Percentiles rank a stretch among this genome's conserved stretches.
Conservation (phyloP, 2,329 filamentous ascomycete genomes). For the Xylariaceae sp. region DNA sequence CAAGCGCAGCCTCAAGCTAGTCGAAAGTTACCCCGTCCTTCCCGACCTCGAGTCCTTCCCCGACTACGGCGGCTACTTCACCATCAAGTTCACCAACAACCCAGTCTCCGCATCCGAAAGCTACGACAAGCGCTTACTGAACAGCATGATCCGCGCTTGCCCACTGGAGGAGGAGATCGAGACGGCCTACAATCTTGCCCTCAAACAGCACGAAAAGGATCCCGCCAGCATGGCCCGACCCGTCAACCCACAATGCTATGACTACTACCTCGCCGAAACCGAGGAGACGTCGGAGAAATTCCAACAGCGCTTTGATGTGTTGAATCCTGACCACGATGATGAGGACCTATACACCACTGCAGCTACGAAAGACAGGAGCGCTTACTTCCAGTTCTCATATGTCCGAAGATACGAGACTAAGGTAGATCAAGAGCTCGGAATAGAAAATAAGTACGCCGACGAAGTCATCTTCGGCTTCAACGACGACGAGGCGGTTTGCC, state of each 20-base stretch:
- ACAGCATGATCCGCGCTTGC: conserved; percentile 58
- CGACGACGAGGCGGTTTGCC: conserved; percentile 43
- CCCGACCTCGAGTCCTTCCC: conserved; percentile 67
- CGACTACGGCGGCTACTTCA: conserved; percentile 65
- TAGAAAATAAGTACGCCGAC: conserved; percentile 59
- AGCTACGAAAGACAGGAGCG: conserved; percentile 37
- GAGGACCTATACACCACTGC: conserved; percentile 52
- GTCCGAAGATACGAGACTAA: conserved; percentile 63
- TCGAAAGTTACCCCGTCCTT: conserved; percentile 58
- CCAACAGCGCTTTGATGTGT: conserved; percentile 56
- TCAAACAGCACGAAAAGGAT: conserved; percentile 54
- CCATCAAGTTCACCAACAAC: conserved; percentile 65
- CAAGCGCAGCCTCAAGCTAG: conserved; percentile 54
- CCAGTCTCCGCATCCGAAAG: conserved; percentile 50
- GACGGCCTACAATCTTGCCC: conserved; percentile 45
- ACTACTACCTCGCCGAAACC: conserved; percentile 59
- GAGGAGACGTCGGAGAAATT: conserved; percentile 48
- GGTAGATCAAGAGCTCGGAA: conserved; percentile 52
- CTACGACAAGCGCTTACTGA: conserved; percentile 60
- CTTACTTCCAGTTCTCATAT: conserved; percentile 58
- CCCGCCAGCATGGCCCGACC: conserved; percentile 54
- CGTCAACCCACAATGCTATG: conserved; percentile 59
- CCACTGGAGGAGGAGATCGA: conserved; percentile 53
- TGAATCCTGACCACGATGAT: conserved; percentile 52
- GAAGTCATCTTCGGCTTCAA: conserved; percentile 59